Evolutionary conservation across 345 rosid species (phyloP).

Genomic region (Corchorus olitorius): DNA sequence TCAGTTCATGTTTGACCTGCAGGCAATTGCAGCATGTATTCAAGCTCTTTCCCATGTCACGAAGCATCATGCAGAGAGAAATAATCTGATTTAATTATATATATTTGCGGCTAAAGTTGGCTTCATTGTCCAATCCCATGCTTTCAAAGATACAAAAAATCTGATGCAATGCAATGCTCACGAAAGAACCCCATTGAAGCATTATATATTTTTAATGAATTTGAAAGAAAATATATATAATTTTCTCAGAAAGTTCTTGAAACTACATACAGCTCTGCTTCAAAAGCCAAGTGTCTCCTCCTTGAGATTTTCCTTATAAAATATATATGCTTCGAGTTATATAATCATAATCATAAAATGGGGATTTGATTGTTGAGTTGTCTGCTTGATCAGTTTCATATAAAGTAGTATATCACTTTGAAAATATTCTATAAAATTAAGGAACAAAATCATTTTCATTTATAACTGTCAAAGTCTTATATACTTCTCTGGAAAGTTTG

Average conservation of each 20-base stretch:
- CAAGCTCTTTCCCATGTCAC: no score
- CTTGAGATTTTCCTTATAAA: not conserved
- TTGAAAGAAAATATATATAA: no score
- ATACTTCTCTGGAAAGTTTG: constrained; percentile 16
- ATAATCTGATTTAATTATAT: not conserved
- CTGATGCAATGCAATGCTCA: constrained; percentile 16
- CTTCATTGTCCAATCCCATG: not conserved
- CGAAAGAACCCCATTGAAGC: not conserved
- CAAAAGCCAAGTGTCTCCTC: not conserved
- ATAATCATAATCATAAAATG: not conserved
- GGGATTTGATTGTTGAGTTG: constrained; percentile 16
- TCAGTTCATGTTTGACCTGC: constrained; percentile 6
- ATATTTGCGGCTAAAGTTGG: not conserved
- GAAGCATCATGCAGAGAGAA: not conserved
- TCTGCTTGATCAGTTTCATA: not conserved
- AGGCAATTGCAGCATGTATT: not conserved
- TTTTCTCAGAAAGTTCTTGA: constrained; percentile 8
- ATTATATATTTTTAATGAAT: not conserved
- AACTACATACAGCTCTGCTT: not conserved
- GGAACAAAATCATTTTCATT: not conserved
- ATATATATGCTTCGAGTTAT: not conserved
- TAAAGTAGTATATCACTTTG: not conserved
- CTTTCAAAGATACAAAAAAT: not conserved
- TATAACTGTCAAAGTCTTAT: not conserved
- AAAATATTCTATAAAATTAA: not conserved